Percentiles rank a stretch among this genome's conserved stretches.
Conservation (phyloP, 208 protist species). For the Trichomonas vaginalis region DNA sequence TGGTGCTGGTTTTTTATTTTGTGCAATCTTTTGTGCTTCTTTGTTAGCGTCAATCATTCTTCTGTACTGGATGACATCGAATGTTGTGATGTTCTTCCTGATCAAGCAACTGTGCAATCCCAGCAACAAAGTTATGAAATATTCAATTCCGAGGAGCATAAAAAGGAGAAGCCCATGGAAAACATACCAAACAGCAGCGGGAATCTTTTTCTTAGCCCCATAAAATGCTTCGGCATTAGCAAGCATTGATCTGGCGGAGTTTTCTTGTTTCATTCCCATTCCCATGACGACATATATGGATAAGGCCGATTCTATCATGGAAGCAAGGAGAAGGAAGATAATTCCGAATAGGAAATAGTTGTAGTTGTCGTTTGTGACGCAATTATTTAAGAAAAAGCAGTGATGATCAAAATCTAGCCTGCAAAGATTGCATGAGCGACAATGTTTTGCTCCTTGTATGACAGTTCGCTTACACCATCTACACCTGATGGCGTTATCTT, state of each 20-base stretch:
- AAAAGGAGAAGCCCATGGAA: background rate
- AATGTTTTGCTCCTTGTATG: background rate
- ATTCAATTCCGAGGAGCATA: background rate
- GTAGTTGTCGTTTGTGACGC: slow-evolving; percentile 4
- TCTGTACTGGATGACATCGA: background rate
- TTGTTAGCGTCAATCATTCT: background rate
- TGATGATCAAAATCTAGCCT: slow-evolving; percentile 10
- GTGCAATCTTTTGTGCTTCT: background rate
- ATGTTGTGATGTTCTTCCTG: background rate
- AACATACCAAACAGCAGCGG: background rate
- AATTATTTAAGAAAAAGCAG: slow-evolving; percentile 20
- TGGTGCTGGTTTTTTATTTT: background rate
- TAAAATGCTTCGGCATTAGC: background rate
- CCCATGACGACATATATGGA: background rate
- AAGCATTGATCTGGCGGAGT: background rate
- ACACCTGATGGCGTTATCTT: background rate
- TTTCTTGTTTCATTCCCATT: background rate
- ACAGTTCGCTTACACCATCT: background rate
- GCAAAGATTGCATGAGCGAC: background rate
- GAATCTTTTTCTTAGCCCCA: background rate
- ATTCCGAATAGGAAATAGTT: background rate
- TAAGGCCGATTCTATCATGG: background rate
- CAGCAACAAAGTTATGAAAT: background rate
- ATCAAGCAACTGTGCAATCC: background rate
- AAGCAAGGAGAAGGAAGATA: background rate